Percentiles rank a stretch among this genome's conserved stretches.
phyloP scores from a whole-genome alignment of 345 rosid genomes.

The Populus tremula region DNA sequence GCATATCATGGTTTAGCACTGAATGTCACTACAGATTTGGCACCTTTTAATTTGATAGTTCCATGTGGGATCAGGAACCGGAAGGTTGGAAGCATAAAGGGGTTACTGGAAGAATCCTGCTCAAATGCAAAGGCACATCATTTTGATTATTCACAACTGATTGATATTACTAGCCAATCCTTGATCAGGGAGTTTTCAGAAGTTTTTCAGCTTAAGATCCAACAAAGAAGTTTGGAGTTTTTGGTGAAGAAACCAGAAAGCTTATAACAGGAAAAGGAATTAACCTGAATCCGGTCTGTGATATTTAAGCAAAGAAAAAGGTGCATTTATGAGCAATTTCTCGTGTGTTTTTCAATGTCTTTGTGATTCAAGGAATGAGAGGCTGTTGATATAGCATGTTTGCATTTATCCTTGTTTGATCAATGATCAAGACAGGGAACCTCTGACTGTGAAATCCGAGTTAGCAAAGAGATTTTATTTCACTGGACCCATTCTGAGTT shows the following conservation, averaged over 20 bases:
- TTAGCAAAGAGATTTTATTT: background rate
- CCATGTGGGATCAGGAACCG: conserved; percentile 76
- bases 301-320: background rate
- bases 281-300: background rate
- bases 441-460: too few species aligned
- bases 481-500: background rate
- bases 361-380: background rate
- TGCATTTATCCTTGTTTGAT: too few species aligned
- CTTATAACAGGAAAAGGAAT: background rate
- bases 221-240: background rate
- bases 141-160: conserved; percentile 33
- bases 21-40: conserved; percentile 73
- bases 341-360: background rate
- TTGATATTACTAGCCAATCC: conserved; percentile 48
- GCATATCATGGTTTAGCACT: conserved; percentile 78
- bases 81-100: conserved; percentile 61
- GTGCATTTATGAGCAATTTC: background rate
- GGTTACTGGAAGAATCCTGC: conserved; percentile 33
- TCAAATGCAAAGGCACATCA: background rate
- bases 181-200: conserved; percentile 62
- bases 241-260: background rate
- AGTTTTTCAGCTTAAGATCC: conserved; percentile 56
- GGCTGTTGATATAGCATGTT: too few species aligned
- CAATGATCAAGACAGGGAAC: too few species aligned
- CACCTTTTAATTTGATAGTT: conserved; percentile 63